These are phyloP conservation scores for Lycium ferocissimum DNA, from an alignment of 257 asterid species.

Conservation along the genomic window DNA sequence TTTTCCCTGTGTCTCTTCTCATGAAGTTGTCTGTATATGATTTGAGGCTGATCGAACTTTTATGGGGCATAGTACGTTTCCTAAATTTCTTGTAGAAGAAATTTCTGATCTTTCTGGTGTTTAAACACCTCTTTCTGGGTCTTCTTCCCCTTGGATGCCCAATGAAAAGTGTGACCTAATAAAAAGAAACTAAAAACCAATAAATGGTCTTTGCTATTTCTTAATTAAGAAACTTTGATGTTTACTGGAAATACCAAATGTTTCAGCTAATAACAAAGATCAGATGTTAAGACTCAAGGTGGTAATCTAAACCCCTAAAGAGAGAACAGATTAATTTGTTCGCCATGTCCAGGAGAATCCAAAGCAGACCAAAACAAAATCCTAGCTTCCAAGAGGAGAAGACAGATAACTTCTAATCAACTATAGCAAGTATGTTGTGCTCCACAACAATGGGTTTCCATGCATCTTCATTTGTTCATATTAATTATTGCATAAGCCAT, in stretches of 20 bases:
- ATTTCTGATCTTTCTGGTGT: not conserved
- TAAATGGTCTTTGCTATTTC: not conserved
- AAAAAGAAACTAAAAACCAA: not conserved
- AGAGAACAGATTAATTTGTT: not conserved
- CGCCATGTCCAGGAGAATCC: not conserved
- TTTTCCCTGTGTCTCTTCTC: constrained; percentile 6
- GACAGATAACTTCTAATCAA: constrained; percentile 4
- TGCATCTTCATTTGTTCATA: not conserved
- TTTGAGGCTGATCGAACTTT: not conserved
- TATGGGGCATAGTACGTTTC: not conserved
- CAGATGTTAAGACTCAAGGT: not conserved
- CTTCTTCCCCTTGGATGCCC: not conserved
- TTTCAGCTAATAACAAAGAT: not conserved
- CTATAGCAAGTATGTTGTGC: not conserved
- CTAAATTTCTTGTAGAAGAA: not conserved
- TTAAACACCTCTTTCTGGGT: not conserved
- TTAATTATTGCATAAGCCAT: not conserved
- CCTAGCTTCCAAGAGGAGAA: constrained; percentile 1
- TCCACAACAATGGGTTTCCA: not conserved
- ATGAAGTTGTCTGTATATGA: not conserved
- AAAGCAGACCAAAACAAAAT: constrained; percentile 23
- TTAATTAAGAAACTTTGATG: not conserved
- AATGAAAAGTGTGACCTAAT: not conserved
- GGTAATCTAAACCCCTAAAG: not conserved
- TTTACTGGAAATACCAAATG: not conserved